Evolutionary conservation across 2,329 filamentous ascomycete species (phyloP).

Genomic region (Fusarium compactum): DNA sequence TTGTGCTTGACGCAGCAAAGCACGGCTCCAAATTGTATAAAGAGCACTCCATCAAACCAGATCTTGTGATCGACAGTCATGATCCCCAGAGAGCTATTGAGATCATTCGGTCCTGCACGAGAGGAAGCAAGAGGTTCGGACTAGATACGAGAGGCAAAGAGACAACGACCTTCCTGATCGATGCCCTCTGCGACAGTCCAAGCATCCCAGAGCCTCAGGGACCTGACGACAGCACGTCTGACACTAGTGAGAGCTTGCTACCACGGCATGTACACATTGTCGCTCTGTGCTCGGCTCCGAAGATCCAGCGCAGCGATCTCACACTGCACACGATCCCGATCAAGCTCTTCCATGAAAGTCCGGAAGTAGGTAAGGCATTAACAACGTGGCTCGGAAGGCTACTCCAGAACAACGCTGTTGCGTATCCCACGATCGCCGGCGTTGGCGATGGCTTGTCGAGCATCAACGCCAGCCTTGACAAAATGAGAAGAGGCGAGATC

Average conservation of each 20-base stretch:
- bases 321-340: conserved; percentile 76
- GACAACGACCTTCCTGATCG: conserved; percentile 68
- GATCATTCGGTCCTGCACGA: conserved; percentile 71
- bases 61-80: conserved; percentile 76
- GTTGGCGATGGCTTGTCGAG: conserved; percentile 72
- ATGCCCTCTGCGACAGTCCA: conserved; percentile 19
- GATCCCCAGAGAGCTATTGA: conserved; percentile 73
- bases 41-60: conserved; percentile 59
- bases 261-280: conserved; percentile 66
- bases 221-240: conserved; percentile 48
- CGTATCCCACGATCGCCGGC: conserved; percentile 74
- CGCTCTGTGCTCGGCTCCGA: conserved; percentile 75
- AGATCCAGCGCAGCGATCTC: conserved; percentile 60
- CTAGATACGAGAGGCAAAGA: conserved; percentile 77
- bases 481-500: conserved; percentile 73
- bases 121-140: conserved; percentile 71
- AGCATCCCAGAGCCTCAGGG: conserved; percentile 57
- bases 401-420: conserved; percentile 64
- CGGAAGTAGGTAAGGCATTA: conserved; percentile 71
- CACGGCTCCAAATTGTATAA: conserved; percentile 70
- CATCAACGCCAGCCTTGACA: conserved; percentile 76
- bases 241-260: conserved; percentile 49
- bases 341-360: conserved; percentile 79
- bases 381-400: conserved; percentile 76
- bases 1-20: conserved; percentile 74